Conservation (phyloP, 345 rosid genomes). For the Rhodamnia argentea region DNA sequence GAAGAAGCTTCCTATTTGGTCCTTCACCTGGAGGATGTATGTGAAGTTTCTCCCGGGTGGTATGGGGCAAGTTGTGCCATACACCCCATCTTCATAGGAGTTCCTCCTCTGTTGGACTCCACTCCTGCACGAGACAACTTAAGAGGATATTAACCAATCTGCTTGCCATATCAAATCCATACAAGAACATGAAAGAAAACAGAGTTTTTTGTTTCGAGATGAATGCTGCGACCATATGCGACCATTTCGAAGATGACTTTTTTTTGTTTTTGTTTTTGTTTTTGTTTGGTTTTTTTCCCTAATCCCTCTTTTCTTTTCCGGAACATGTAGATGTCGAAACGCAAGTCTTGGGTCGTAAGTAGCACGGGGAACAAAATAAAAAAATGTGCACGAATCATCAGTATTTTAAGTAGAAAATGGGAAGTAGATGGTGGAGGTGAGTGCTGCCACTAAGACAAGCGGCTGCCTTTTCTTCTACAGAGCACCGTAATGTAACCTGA, state of each 20-base stretch:
- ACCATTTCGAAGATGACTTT: background rate
- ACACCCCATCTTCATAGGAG: conserved; percentile 31
- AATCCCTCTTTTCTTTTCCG: background rate
- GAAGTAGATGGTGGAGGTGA: background rate
- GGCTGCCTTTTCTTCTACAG: background rate
- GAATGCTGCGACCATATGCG: no score
- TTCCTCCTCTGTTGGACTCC: conserved; percentile 44
- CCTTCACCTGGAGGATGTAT: conserved; percentile 55
- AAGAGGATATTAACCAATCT: background rate
- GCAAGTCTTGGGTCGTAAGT: background rate
- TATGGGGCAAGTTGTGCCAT: conserved; percentile 41
- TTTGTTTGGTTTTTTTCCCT: background rate
- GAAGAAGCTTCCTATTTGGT: conserved; percentile 69
- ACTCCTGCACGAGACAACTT: conserved; percentile 11
- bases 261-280: no score
- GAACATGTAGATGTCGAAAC: background rate
- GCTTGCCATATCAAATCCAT: background rate
- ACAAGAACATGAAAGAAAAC: background rate
- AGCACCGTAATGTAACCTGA: background rate
- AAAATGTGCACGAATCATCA: background rate
- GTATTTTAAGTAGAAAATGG: background rate
- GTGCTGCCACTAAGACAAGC: background rate
- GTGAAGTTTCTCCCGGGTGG: conserved; percentile 41
- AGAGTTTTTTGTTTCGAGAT: no score
- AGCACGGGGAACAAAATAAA: background rate